Percentiles rank a stretch among this genome's conserved stretches.
Evolutionary conservation across 768 basidiomycete species (phyloP).

Genomic region (Kwoniella europaea): DNA sequence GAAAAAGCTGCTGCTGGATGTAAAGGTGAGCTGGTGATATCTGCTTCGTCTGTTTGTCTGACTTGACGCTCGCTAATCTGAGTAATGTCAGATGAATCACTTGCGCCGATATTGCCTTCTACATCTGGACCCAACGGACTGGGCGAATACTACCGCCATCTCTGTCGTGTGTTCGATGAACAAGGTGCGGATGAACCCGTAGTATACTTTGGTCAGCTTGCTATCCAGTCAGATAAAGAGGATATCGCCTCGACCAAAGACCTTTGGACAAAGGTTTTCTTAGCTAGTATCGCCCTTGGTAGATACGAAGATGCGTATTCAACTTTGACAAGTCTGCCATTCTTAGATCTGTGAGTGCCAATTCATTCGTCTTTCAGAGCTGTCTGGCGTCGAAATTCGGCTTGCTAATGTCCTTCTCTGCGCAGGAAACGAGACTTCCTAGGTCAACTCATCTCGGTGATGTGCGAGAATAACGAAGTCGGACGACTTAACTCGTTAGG

Average conservation of each 20-base stretch:
- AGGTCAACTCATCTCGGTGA: conserved; percentile 79
- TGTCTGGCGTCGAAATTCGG: not conserved
- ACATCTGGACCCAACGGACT: conserved; percentile 51
- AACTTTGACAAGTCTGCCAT: conserved; percentile 73
- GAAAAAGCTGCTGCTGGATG: conserved; percentile 70
- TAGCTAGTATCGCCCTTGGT: conserved; percentile 73
- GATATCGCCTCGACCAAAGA: conserved; percentile 65
- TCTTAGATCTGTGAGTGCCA: conserved; percentile 73
- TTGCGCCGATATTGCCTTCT: conserved; percentile 16
- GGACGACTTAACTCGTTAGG: conserved; percentile 78
- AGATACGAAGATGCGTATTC: conserved; percentile 88
- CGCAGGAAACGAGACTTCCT: conserved; percentile 79
- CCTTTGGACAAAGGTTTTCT: conserved; percentile 80
- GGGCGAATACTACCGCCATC: conserved; percentile 77
- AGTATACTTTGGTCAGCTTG: conserved; percentile 75
- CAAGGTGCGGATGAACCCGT: conserved; percentile 67
- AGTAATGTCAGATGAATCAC: conserved; percentile 33
- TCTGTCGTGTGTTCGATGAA: conserved; percentile 73
- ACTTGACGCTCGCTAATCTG: conserved; percentile 60
- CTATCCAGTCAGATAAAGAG: conserved; percentile 70
- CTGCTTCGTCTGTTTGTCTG: conserved; percentile 17
- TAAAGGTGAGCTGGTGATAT: conserved; percentile 30
- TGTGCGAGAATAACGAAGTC: conserved; percentile 88
- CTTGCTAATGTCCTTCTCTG: not conserved
- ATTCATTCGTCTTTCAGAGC: too few species aligned